A percentile compares a stretch with the other conserved stretches of the same genome.
Evolutionary conservation across 345 rosid genomes (phyloP).

Genomic region (Eucalyptus sp.): DNA sequence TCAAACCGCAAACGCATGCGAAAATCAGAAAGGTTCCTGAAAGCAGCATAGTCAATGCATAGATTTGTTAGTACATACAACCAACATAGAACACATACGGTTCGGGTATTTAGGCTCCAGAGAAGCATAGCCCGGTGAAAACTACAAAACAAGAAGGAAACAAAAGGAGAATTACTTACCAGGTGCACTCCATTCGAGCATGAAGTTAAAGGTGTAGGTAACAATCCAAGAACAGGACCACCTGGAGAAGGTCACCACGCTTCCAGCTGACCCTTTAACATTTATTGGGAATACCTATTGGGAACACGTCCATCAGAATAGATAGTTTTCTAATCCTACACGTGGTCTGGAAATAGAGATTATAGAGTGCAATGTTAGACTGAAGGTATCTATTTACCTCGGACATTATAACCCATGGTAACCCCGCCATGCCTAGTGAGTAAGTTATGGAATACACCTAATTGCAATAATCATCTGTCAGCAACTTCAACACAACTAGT

Average conservation of each 20-base stretch:
- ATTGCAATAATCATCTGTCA: neutral
- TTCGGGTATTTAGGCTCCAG: neutral
- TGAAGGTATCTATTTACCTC: conserved; percentile 27
- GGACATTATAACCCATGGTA: conserved; percentile 24
- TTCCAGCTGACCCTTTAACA: conserved; percentile 47
- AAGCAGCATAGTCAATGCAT: neutral
- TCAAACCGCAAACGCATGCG: neutral
- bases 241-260: conserved; percentile 25
- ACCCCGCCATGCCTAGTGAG: neutral
- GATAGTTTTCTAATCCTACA: neutral
- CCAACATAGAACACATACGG: neutral
- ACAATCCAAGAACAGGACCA: conserved; percentile 41
- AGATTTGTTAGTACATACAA: neutral
- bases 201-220: conserved; percentile 20
- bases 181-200: conserved; percentile 39
- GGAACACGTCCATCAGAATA: neutral
- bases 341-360: neutral
- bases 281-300: neutral
- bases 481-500: neutral
- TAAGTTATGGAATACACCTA: conserved; percentile 18
- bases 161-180: conserved; percentile 1
- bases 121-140: neutral
- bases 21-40: conserved; percentile 10
- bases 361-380: neutral
- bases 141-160: neutral